Conservation (phyloP, 495 filamentous ascomycete species). For the Xylaria curta region DNA sequence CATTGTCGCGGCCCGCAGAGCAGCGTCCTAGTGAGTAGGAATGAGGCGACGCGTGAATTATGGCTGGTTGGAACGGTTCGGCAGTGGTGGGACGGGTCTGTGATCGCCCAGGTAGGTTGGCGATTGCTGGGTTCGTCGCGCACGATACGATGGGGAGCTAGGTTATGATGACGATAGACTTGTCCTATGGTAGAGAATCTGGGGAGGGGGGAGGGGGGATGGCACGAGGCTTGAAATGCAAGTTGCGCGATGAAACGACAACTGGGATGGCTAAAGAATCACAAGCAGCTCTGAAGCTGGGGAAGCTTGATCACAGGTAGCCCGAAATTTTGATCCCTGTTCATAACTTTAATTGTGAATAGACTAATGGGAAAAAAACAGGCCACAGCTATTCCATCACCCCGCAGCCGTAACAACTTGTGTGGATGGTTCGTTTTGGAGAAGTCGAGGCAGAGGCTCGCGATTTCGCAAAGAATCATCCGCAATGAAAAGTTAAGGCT, state of each 20-base stretch:
- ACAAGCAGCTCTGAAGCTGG: constrained; percentile 26
- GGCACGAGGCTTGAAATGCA: background rate
- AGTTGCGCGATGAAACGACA: background rate
- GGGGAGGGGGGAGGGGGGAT: background rate
- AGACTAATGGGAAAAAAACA: background rate
- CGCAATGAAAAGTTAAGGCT: constrained; percentile 27
- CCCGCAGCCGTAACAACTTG: background rate
- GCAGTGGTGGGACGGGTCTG: background rate
- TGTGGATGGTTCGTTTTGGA: constrained; percentile 14
- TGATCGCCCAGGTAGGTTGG: background rate
- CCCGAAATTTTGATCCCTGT: constrained; percentile 18
- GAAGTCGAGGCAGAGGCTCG: constrained; percentile 18
- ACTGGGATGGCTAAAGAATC: background rate
- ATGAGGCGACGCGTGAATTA: constrained; percentile 1
- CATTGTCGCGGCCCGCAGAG: constrained; percentile 35
- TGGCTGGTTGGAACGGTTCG: background rate
- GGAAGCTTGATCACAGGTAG: constrained; percentile 20
- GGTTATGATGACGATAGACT: background rate
- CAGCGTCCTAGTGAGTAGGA: background rate
- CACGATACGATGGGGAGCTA: background rate
- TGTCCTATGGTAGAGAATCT: background rate
- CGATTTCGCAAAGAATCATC: constrained; percentile 18
- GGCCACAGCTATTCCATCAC: constrained; percentile 1
- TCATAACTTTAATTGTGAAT: constrained; percentile 17
- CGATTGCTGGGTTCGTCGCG: background rate